Evolutionary conservation across 2,329 filamentous ascomycete species (phyloP), one percentile per base, ranked within the genome.

Genomic region (Botryotinia convoluta): DNA sequence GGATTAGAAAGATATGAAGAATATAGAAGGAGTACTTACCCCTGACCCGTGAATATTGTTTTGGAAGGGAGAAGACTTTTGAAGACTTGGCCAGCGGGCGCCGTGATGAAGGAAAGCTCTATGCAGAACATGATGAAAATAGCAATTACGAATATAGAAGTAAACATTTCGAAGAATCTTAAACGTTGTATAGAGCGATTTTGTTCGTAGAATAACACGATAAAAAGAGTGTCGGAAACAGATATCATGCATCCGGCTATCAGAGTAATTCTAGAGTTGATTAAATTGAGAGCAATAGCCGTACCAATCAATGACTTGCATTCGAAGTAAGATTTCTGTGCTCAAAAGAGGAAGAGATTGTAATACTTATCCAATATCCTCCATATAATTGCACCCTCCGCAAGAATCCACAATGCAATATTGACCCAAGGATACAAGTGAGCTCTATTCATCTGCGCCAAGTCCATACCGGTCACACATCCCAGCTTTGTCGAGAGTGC

Each of bases 271-370:
- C 87, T 84, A 0, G 87, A 87, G 48, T 89, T 84, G 42, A 92
- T 84, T 22, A 92, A 82, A 76, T 92, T 92, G 60, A 92, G 82
- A 0, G 88, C 90, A 74, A 92, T 92, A 20, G 90, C 90, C n/a
- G 89, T 91, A 63, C 91, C 90, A 14, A 39, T 37, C n/a, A 75
- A 92, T 91, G 32, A 92, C 90, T 85, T 87, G 70, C 32, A 32
- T 57, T 54, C 18, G 3, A 57, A 26, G 20, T 42, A n/a, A 44
- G 32, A n/a, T n/a, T n/a, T 35, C 20, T 26, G 14, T 18, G 44
- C 32, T 18, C 3, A 63, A 44, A 32, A 63, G 59, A 16, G 12
- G 4, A 57, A 37, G 12, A 45, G 51, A 62, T 35, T 42, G n/a
- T 60, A 71, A 59, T 74, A 75, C 72, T 64, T 76, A 71, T 44